These are phyloP conservation scores for Epichloe elymi DNA, from an alignment of 2,329 filamentous ascomycete species.

Conservation along the genomic window DNA sequence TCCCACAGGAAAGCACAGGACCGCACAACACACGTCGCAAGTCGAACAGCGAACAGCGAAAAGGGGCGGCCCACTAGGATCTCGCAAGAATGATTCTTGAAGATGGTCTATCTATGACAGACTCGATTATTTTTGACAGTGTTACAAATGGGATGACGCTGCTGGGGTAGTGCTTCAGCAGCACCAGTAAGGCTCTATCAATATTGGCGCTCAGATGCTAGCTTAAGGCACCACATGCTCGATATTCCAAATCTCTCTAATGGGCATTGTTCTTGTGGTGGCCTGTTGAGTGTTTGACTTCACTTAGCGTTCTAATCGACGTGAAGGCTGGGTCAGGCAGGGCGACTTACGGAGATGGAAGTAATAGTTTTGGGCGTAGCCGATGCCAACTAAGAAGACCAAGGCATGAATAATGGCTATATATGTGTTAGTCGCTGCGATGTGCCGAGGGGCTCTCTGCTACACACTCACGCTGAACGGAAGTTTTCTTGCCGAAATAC, in stretches of 20 bases:
- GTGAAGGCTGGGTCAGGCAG: neutral
- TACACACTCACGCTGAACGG: constrained; percentile 80
- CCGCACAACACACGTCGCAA: neutral
- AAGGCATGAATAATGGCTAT: constrained; percentile 82
- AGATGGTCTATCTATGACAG: neutral
- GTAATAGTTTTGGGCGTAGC: constrained; percentile 99
- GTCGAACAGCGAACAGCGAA: neutral
- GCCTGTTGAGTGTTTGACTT: constrained; percentile 40
- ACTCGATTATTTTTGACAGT: neutral
- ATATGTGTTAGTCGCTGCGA: constrained; percentile 10
- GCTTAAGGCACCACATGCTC: neutral
- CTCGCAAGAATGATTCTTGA: neutral
- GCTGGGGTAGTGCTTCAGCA: neutral
- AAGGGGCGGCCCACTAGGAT: neutral
- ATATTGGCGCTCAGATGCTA: constrained; percentile 20
- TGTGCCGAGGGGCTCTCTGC: constrained; percentile 12
- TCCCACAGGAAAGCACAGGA: too few species aligned
- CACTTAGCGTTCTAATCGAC: constrained; percentile 3
- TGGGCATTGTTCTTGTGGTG: constrained; percentile 99
- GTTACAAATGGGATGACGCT: constrained; percentile 4
- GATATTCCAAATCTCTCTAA: constrained; percentile 36
- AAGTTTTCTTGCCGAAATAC: constrained; percentile 93
- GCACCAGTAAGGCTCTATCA: constrained; percentile 27
- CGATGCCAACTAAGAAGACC: constrained; percentile 61
- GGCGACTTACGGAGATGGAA: constrained; percentile 86